phyloP scores from a whole-genome alignment of 306 rosid genomes.

The Dryas alaskensis region DNA sequence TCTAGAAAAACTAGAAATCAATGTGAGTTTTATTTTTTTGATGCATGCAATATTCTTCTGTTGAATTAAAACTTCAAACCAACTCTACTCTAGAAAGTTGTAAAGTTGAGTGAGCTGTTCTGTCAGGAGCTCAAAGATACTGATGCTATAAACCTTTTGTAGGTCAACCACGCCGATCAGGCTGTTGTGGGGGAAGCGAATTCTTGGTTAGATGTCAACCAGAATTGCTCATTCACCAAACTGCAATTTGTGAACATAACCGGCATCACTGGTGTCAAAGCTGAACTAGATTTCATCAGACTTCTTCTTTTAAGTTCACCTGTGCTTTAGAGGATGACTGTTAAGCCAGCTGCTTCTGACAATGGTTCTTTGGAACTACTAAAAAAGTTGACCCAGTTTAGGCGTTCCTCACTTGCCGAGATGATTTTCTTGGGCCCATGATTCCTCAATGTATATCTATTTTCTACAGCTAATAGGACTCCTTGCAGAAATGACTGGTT shows the following conservation, averaged over 20 bases:
- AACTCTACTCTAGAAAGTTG: no score
- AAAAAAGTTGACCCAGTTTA: background rate
- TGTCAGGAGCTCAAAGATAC: no score
- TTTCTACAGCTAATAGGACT: no score
- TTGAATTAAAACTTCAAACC: no score
- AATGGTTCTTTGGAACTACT: conserved; percentile 27
- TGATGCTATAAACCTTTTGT: conserved; percentile 1
- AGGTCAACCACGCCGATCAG: conserved; percentile 43
- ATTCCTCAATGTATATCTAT: background rate
- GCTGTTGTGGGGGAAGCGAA: background rate
- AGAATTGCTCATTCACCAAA: conserved; percentile 22
- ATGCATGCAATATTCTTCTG: no score
- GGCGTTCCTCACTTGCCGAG: conserved; percentile 23
- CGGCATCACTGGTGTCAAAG: conserved; percentile 35
- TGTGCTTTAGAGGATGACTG: conserved; percentile 25
- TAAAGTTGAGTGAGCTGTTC: no score
- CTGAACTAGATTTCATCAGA: conserved; percentile 49
- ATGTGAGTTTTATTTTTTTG: no score
- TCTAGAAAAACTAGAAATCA: no score
- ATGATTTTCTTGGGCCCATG: conserved; percentile 33
- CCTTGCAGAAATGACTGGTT: no score
- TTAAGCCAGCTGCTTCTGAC: conserved; percentile 31
- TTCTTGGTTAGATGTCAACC: conserved; percentile 30
- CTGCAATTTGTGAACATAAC: conserved; percentile 43
- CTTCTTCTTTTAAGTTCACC: conserved; percentile 42